Evolutionary conservation across 1,284 basidiomycete genomes (phyloP).

Genomic region (Ceraceosorus guamensis): DNA sequence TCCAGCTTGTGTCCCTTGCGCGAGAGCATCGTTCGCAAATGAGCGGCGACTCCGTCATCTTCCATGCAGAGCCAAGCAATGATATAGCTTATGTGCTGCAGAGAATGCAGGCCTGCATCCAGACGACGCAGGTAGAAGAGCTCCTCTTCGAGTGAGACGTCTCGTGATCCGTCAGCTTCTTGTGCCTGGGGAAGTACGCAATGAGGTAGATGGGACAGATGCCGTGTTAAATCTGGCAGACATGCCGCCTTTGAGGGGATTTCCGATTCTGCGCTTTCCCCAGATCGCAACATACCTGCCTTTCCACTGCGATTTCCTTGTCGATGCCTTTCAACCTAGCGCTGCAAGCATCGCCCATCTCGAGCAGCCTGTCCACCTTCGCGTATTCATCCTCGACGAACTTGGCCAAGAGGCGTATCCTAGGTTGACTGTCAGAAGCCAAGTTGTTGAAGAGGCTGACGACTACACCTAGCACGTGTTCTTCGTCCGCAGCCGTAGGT

Average conservation of each 20-base stretch:
- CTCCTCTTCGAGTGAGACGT: conserved; percentile 53
- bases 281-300: too few species aligned
- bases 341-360: conserved; percentile 68
- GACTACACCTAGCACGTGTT: conserved; percentile 79
- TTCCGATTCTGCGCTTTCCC: too few species aligned
- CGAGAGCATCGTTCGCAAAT: conserved; percentile 17
- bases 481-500: conserved; percentile 58
- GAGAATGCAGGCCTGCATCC: conserved; percentile 75
- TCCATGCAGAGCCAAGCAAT: conserved; percentile 95
- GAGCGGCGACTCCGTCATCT: conserved; percentile 66
- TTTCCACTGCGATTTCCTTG: conserved; percentile 55
- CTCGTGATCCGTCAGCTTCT: too few species aligned
- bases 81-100: conserved; percentile 87
- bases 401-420: conserved; percentile 79
- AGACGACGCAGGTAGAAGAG: conserved; percentile 73
- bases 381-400: conserved; percentile 87
- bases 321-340: conserved; percentile 59
- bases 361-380: conserved; percentile 83
- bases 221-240: too few species aligned
- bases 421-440: conserved; percentile 69
- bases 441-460: conserved; percentile 83
- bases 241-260: too few species aligned
- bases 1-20: conserved; percentile 11
- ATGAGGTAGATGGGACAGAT: too few species aligned
- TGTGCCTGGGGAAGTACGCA: too few species aligned